Evolutionary conservation across 768 basidiomycete species (phyloP).

Genomic region (Baorangia bicolor): DNA sequence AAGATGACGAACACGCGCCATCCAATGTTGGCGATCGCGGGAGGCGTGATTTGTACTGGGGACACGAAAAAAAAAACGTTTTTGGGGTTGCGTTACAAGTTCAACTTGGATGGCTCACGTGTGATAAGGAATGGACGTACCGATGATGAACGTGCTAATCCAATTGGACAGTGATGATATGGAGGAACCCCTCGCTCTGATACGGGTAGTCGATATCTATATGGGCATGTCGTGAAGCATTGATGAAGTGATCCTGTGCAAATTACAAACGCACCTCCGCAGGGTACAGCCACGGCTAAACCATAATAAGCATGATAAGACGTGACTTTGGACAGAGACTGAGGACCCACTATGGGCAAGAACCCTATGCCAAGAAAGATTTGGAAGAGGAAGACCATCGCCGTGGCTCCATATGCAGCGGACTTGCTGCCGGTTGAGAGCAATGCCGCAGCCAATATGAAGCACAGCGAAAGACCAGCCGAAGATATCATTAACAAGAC

Average conservation of each 20-base stretch:
- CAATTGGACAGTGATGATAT: not conserved
- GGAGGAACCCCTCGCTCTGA: not conserved
- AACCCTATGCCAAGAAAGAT: not conserved
- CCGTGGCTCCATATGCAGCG: not conserved
- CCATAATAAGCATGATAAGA: not conserved
- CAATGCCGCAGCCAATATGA: not conserved
- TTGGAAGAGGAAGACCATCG: not conserved
- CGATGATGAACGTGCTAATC: not conserved
- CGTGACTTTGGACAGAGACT: not conserved
- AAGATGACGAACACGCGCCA: not conserved
- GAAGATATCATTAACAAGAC: not conserved
- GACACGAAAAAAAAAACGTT: not conserved
- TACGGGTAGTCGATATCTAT: not conserved
- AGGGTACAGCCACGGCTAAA: not conserved
- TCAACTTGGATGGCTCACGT: not conserved
- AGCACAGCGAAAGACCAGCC: not conserved
- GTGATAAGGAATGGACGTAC: not conserved
- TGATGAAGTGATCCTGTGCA: not conserved
- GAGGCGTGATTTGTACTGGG: not conserved
- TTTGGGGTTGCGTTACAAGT: not conserved
- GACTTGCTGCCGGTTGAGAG: not conserved
- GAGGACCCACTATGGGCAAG: not conserved
- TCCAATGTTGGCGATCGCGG: not conserved
- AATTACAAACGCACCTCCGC: constrained; percentile 1
- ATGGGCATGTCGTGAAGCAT: not conserved